Evolutionary conservation across 192 early-diverging fungal genomes (phyloP), one percentile per base, ranked within the genome.

Genomic region (Thamnidium elegans): DNA sequence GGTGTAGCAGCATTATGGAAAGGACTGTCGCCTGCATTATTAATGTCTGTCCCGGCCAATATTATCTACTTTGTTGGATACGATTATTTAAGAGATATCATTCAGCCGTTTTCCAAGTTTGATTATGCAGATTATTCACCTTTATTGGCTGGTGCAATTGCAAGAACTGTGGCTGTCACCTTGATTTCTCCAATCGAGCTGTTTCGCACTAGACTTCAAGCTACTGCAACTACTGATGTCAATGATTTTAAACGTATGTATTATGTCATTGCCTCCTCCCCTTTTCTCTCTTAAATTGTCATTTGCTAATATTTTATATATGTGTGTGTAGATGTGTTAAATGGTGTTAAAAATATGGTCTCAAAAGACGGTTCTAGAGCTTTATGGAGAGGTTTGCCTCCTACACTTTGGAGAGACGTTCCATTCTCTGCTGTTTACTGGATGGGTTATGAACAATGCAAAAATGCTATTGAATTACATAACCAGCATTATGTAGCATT

Each of bases 21-120:
- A 51, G 96, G 96, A 4, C 79, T 99, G 20, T 83, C 86, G 21
- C 92, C 96, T 1, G 91, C 93, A 3, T 74, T 99, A 66, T 78
- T 91, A 39, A 94, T 96, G 84, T 93, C 93, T 9, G 85, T 92
- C 1, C 96, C 96, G 1, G 86, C 92, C 9, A 96, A 92, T 3
- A 88, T 97, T 26, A 87, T 97, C 32, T 98, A 98, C 66, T 98
- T 95, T 83, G 87, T 94, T 2, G 96, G 94, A 7, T 98, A 98
- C 71, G 96, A 98, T 70, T 82, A 90, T 46, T 64, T 96, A 23
- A 84, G 91, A 46, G 89, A 89, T 59, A 44, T 52, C 3, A 73
- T 68, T 56, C 62, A 65, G 26, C 43, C 51, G 10, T 61, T 21
- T 17, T 50, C 66, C 43, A 3, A 32, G 1, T 46, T 44, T 19